Conservation (phyloP, 2,329 filamentous ascomycete species). For the Piedraia hortae region DNA sequence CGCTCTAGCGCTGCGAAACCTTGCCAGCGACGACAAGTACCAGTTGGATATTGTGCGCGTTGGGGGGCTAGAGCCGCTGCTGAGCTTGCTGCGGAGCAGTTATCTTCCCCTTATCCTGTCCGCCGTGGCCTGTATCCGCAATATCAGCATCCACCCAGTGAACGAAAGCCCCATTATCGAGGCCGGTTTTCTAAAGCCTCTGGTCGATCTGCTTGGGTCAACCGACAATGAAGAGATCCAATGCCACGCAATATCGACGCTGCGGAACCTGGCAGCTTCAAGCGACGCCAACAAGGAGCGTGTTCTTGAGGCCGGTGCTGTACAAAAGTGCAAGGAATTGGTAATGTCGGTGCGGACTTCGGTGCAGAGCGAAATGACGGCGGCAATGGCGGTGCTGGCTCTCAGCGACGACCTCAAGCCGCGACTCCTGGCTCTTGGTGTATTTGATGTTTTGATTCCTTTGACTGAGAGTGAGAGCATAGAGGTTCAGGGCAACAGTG, state of each 20-base stretch:
- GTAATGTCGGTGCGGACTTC: conserved; percentile 79
- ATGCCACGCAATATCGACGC: conserved; percentile 89
- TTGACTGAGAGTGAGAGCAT: conserved; percentile 87
- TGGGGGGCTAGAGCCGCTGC: conserved; percentile 56
- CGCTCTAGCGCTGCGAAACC: conserved; percentile 71
- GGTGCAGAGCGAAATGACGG: conserved; percentile 97
- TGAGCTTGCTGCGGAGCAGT: conserved; percentile 76
- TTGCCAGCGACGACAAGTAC: conserved; percentile 95
- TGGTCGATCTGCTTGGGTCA: conserved; percentile 79
- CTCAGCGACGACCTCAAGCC: conserved; percentile 88
- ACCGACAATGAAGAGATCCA: conserved; percentile 98
- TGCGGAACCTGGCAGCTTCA: conserved; percentile 83
- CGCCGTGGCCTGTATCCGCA: conserved; percentile 90
- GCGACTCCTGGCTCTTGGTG: conserved; percentile 66
- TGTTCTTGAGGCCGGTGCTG: conserved; percentile 85
- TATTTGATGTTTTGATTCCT: conserved; percentile 89
- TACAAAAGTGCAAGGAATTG: conserved; percentile 95
- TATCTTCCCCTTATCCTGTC: conserved; percentile 90
- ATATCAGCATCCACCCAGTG: conserved; percentile 91
- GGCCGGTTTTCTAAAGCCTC: conserved; percentile 74
- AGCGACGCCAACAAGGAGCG: conserved; percentile 94
- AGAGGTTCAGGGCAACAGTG: conserved; percentile 94
- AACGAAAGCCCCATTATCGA: conserved; percentile 98
- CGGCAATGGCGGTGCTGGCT: conserved; percentile 89
- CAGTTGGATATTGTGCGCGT: conserved; percentile 90